phyloP scores from a whole-genome alignment of 306 rosid genomes.

The Ormosia emarginata region DNA sequence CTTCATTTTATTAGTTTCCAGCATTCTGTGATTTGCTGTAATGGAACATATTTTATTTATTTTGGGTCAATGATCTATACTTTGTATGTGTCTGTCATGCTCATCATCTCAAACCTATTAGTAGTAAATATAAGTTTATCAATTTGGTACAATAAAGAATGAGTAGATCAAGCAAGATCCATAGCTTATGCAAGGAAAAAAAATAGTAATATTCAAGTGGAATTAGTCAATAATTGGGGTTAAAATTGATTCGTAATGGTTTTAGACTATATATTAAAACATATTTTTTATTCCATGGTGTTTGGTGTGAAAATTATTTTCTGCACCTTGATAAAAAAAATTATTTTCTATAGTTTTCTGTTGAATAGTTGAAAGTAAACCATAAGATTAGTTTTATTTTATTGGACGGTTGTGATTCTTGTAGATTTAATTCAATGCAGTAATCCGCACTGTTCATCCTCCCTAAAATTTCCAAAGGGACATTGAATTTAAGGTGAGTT shows the following conservation, averaged over 20 bases:
- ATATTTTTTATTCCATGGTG: neutral
- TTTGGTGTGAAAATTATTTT: neutral
- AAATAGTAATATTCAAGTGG: neutral
- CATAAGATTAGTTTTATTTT: neutral
- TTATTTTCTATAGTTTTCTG: too few relatives aligned
- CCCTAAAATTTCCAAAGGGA: too few relatives aligned
- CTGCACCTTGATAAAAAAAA: too few relatives aligned
- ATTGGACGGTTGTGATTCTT: neutral
- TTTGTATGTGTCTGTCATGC: neutral
- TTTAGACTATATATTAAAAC: neutral
- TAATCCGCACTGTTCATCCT: too few relatives aligned
- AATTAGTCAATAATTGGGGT: slow-evolving; percentile 4
- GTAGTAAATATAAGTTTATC: neutral
- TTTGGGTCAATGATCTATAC: slow-evolving; percentile 20
- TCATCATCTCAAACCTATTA: neutral
- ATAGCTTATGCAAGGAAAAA: neutral
- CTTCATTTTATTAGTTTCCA: neutral
- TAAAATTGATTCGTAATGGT: neutral
- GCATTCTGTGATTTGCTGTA: slow-evolving; percentile 26
- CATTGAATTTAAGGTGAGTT: too few relatives aligned
- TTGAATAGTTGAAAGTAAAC: neutral
- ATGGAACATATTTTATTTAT: neutral
- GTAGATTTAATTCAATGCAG: neutral
- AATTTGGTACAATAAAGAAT: neutral
- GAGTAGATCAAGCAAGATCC: slow-evolving; percentile 10